phyloP scores from a whole-genome alignment of 2,329 filamentous ascomycete species.

The Curvularia verruculosa region DNA sequence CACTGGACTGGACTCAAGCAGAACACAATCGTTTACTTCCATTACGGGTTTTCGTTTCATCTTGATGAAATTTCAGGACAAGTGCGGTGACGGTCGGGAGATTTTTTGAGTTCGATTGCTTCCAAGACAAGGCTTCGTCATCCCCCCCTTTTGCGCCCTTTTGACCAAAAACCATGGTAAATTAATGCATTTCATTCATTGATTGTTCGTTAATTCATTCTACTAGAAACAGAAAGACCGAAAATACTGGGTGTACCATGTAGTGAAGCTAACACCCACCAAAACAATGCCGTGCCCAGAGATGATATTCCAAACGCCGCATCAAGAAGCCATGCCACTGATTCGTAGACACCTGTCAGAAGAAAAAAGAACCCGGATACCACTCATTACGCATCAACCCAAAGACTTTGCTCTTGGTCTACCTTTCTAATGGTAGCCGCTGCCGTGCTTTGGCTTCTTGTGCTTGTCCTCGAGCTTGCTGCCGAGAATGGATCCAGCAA shows the following conservation, averaged over 20 bases:
- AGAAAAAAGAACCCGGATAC: neutral
- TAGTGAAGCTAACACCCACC: neutral
- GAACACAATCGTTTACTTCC: neutral
- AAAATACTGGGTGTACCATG: neutral
- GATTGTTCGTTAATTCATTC: slow-evolving; percentile 4
- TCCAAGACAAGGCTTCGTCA: neutral
- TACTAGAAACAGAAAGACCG: slow-evolving; percentile 1
- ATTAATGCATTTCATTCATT: slow-evolving; percentile 1
- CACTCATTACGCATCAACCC: slow-evolving; percentile 1
- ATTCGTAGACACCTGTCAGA: neutral
- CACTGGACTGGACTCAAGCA: neutral
- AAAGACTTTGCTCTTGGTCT: neutral
- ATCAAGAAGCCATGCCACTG: neutral
- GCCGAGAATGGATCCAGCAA: slow-evolving; percentile 64
- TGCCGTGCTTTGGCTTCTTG: slow-evolving; percentile 51
- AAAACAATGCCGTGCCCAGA: neutral
- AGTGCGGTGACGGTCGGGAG: neutral
- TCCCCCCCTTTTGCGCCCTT: neutral
- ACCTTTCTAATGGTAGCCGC: slow-evolving; percentile 16
- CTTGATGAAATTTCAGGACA: neutral
- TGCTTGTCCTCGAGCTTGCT: slow-evolving; percentile 61
- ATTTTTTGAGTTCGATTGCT: neutral
- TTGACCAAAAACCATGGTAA: neutral
- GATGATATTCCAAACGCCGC: slow-evolving; percentile 6
- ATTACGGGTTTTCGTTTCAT: slow-evolving; percentile 3